These are phyloP conservation scores for Cutaneotrichosporon sp. DNA, from an alignment of 1,284 basidiomycete species.

Conservation along the genomic window DNA sequence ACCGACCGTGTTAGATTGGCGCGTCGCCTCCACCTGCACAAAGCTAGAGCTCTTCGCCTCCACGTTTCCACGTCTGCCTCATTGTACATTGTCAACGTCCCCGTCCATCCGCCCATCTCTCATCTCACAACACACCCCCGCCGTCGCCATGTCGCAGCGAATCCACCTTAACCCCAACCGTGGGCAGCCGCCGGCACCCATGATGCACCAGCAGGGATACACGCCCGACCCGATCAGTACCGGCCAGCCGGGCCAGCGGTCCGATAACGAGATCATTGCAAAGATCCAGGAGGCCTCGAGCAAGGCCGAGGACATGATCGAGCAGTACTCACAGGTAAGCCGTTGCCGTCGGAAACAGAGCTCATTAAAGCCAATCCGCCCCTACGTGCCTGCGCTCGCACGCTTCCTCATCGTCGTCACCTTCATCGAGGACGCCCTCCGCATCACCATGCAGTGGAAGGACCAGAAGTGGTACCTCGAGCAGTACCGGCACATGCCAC, in stretches of 20 bases:
- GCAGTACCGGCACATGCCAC: conserved; percentile 89
- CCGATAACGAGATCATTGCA: conserved; percentile 70
- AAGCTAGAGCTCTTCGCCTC: no score
- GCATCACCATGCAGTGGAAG: conserved; percentile 88
- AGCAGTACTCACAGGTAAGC: conserved; percentile 71
- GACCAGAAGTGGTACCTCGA: conserved; percentile 98
- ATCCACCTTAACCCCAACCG: conserved; percentile 49
- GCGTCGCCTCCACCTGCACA: no score
- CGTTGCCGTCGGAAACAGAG: neutral
- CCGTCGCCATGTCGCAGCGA: conserved; percentile 31
- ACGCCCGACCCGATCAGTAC: conserved; percentile 40
- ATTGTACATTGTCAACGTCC: neutral
- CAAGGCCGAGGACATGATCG: conserved; percentile 85
- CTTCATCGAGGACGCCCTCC: conserved; percentile 88
- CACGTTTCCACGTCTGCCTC: neutral
- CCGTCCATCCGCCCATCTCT: neutral
- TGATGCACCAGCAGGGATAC: conserved; percentile 24
- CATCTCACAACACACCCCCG: neutral
- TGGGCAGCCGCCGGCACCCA: conserved; percentile 32
- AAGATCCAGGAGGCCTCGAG: conserved; percentile 71
- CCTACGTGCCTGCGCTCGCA: conserved; percentile 89
- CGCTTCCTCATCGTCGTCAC: conserved; percentile 97
- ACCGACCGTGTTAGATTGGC: no score
- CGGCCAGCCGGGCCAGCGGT: conserved; percentile 5
- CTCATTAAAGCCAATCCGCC: conserved; percentile 65